phyloP scores from a whole-genome alignment of 139 green algal genomes.

The Picochlorum sp. region DNA sequence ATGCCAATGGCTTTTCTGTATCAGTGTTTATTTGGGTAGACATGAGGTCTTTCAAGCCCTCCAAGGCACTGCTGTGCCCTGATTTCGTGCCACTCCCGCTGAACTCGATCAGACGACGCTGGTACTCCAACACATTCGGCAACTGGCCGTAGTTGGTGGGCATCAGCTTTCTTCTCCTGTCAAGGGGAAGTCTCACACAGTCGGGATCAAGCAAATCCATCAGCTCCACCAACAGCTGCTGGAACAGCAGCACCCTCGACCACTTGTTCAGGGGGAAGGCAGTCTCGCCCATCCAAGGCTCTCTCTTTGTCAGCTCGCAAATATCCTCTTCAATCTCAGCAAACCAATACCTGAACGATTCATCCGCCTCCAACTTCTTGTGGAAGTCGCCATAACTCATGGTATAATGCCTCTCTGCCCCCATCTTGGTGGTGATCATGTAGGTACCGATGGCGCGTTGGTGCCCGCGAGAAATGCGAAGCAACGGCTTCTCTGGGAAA shows the following conservation, averaged over 20 bases:
- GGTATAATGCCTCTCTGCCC: no score
- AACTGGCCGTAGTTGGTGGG: conserved; percentile 39
- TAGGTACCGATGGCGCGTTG: no score
- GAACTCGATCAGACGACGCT: conserved; percentile 16
- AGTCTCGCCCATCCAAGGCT: conserved; percentile 27
- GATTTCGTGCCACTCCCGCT: not conserved
- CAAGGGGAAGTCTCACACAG: conserved; percentile 35
- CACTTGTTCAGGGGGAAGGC: conserved; percentile 30
- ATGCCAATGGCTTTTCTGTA: not conserved
- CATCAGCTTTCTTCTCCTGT: conserved; percentile 38
- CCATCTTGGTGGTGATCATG: no score
- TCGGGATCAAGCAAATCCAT: conserved; percentile 61
- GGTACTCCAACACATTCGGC: conserved; percentile 38
- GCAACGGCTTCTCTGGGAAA: no score
- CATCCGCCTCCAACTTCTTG: no score
- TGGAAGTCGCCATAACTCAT: no score
- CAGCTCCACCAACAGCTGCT: conserved; percentile 62
- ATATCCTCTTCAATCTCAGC: no score
- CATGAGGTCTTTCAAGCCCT: conserved; percentile 17
- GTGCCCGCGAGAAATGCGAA: no score
- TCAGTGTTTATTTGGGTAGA: not conserved
- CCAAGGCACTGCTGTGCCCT: not conserved
- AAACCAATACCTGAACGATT: no score
- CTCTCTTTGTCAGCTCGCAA: no score
- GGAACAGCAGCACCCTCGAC: conserved; percentile 52